Evolutionary conservation across 2,329 filamentous ascomycete genomes (phyloP), one percentile per base, ranked within the genome.

Genomic region (Ceratocystis alfenasii): DNA sequence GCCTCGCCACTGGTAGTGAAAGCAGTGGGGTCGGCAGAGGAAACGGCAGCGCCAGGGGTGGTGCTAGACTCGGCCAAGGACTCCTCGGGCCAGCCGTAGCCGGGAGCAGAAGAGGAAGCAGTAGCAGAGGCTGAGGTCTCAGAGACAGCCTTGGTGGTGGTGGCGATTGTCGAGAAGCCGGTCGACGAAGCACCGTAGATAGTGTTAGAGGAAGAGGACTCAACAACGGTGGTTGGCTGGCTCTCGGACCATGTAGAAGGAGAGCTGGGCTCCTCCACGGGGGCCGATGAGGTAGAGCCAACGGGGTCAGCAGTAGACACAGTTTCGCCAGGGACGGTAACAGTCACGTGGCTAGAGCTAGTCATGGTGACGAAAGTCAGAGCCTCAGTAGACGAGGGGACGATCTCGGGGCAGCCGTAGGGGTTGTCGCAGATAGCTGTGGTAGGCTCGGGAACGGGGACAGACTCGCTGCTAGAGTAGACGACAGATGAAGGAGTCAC

Each of bases 331-430:
- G 66, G 57, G 5, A 68, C 44, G 50, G 66, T 68, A 28, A 68
- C 44, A 22, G 66, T 65, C 8, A 65, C 28, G 48, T 65, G 66
- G 36, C n/a, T 30, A 15, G 59, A 65, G 41, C 63, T 57, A 28
- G 63, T 68, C 48, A 68, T 33, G 33, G 66, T 68, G 30, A 68
- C 20, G 25, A 68, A 65, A 50, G 63, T 68, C 44, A 65, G 8
- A 17, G 63, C 41, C 30, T 67, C 66, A 7, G 63, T 59, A 50
- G 53, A 46, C 20, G 50, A 59, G 33, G 63, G 48, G 8, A 64
- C 12, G 36, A 62, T n/a, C 62, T 64, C 62, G 28, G n/a, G 17
- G 66, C 66, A 67, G 66, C 66, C 66, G 44, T 67, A 67, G 10
- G 66, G 62, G 55, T 53, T 64, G 62, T 45, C 55, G 62, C 66